Evolutionary conservation across 495 filamentous ascomycete species (phyloP).

Genomic region (Aspergillus homomorphus): DNA sequence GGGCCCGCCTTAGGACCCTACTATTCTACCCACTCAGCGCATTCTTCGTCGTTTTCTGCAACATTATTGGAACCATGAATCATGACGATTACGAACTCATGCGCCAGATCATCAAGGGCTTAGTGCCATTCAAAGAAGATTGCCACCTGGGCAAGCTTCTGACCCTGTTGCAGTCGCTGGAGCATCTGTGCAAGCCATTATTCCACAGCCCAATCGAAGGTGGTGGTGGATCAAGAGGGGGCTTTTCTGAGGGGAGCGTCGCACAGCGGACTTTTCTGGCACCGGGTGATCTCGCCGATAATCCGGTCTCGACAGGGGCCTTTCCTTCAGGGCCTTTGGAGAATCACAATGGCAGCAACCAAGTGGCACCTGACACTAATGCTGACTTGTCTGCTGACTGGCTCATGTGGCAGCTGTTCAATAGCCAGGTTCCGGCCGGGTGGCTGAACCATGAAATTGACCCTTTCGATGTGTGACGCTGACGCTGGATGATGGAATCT

Average conservation of each 20-base stretch:
- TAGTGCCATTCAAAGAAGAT: conserved; percentile 23
- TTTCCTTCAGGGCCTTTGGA: background rate
- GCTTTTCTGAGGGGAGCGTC: too few relatives aligned
- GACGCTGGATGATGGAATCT: too few relatives aligned
- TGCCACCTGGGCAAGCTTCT: conserved; percentile 25
- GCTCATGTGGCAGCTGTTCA: conserved; percentile 32
- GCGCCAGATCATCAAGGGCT: conserved; percentile 19
- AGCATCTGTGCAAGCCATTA: conserved; percentile 25
- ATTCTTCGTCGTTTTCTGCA: conserved; percentile 34
- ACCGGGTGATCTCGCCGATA: too few relatives aligned
- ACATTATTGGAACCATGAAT: conserved; percentile 28
- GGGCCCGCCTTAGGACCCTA: conserved; percentile 20
- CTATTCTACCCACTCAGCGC: conserved; percentile 29
- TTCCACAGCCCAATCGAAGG: conserved; percentile 14
- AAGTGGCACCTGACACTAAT: background rate
- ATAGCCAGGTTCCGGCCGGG: conserved; percentile 27
- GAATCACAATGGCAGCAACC: background rate
- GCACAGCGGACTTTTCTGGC: too few relatives aligned
- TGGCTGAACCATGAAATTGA: conserved; percentile 16
- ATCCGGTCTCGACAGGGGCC: too few relatives aligned
- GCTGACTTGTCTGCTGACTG: conserved; percentile 17
- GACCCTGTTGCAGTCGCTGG: conserved; percentile 20
- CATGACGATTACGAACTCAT: conserved; percentile 27
- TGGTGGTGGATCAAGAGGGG: background rate
- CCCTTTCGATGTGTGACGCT: background rate